Evolutionary conservation across 768 basidiomycete species (phyloP), one percentile per base, ranked within the genome.

Genomic region (Rhodocollybia butyracea): DNA sequence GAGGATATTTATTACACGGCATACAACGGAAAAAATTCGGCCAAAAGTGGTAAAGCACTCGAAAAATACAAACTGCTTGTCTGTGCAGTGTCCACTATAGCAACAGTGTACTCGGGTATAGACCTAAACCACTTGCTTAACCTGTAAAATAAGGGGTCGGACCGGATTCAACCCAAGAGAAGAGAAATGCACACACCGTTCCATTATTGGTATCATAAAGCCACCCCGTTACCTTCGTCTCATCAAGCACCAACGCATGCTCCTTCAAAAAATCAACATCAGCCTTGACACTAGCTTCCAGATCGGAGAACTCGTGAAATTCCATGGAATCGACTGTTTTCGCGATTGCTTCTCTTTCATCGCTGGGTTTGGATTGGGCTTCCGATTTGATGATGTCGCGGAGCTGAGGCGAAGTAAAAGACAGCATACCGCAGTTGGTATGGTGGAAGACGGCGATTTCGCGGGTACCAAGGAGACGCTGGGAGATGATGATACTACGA

Each of bases 361-460:
- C 54, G 21, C 59, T 57, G 38, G 64, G 59, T 17, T 64, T 48
- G 3, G 62, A 47, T 57, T 71, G 52, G 36, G 57, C 70, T 15
- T 77, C 75, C 36, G 75, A 70, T 61, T 78, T 81, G 60, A 88
- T 74, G 46, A 80, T 68, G 17, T 68, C 61, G 50, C 78, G 80
- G 24, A 88, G 70, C 51, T 79, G 65, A 0, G 75, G 68, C 26
- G 76, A 76, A 5, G 70, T 75, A 71, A 89, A 88, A 0, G 79
- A 81, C 45, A 84, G 70, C 86, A 89, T 88, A 43, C 88, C 88
- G 62, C 88, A 89, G 45, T 77, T 83, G 1, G 84, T 86, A 67
- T 90, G 88, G 65, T 84, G 85, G 66, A 87, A 79, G 47, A 90
- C 70, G 3, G 83, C 79, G 50, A 89, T 79, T 69, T 88, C 84